phyloP scores from a whole-genome alignment of 257 asterid genomes.

The Coffea canephora region DNA sequence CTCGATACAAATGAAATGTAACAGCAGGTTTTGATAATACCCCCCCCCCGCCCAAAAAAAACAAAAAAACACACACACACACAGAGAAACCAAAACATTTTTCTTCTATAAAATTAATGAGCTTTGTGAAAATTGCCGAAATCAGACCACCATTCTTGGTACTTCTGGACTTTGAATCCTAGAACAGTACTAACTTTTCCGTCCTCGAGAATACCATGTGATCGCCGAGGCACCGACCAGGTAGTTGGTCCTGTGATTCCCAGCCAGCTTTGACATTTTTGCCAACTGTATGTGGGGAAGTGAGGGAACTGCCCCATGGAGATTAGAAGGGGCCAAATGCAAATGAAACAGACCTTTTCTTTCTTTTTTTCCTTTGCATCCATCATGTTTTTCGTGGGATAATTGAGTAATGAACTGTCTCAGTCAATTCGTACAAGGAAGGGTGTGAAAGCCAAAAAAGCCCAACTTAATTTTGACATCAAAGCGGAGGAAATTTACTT shows the following conservation, averaged over 20 bases:
- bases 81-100: background rate
- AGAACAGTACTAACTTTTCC: background rate
- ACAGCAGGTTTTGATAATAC: too few species aligned
- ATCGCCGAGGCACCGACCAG: background rate
- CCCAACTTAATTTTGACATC: background rate
- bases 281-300: background rate
- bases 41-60: too few species aligned
- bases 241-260: background rate
- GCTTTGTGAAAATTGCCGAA: background rate
- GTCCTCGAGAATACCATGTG: background rate
- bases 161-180: background rate
- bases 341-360: too few species aligned
- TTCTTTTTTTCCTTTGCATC: too few species aligned
- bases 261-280: background rate
- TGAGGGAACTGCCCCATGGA: background rate
- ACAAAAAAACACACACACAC: too few species aligned
- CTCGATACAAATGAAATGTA: too few species aligned
- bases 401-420: background rate
- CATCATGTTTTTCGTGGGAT: background rate
- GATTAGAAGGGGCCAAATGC: background rate
- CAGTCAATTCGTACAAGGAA: background rate
- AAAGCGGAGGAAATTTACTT: background rate
- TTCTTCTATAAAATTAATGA: background rate
- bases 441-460: background rate
- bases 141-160: background rate